These are phyloP conservation scores for Hyaloperonospora arabidopsidis DNA, from an alignment of 352 stramenopile species.

Conservation along the genomic window DNA sequence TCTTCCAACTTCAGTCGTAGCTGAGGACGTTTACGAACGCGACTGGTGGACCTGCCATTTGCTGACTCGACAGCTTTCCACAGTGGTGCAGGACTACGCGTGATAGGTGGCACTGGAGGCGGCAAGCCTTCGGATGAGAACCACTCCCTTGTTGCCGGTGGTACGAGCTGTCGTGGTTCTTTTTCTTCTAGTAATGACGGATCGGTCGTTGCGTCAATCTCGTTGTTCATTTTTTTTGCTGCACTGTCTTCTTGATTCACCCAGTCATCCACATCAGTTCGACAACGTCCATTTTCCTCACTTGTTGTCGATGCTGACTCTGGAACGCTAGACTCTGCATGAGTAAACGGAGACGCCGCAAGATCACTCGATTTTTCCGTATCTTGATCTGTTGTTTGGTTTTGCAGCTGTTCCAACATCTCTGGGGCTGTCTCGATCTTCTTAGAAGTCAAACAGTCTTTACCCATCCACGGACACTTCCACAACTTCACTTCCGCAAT, in stretches of 20 bases:
- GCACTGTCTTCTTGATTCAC: slow-evolving; percentile 4
- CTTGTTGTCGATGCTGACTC: neutral
- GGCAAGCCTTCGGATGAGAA: slow-evolving; percentile 9
- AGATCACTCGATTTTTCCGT: neutral
- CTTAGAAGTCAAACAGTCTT: slow-evolving; percentile 20
- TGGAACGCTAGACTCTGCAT: slow-evolving; percentile 1
- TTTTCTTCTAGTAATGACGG: slow-evolving; percentile 55
- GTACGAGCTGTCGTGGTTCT: slow-evolving; percentile 7
- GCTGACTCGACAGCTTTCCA: slow-evolving; percentile 27
- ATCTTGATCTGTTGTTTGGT: slow-evolving; percentile 8
- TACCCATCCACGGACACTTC: slow-evolving; percentile 67
- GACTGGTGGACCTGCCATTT: slow-evolving; percentile 12
- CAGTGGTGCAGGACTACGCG: slow-evolving; percentile 8
- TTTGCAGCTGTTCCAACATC: slow-evolving; percentile 3
- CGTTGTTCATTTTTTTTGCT: slow-evolving; percentile 32
- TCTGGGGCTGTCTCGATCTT: slow-evolving; percentile 1
- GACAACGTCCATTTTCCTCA: slow-evolving; percentile 9
- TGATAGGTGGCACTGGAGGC: slow-evolving; percentile 11
- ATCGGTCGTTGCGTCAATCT: slow-evolving; percentile 30
- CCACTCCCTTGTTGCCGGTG: slow-evolving; percentile 7
- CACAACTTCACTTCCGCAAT: slow-evolving; percentile 78
- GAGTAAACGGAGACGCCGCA: neutral
- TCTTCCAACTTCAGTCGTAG: slow-evolving; percentile 77
- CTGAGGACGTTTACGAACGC: slow-evolving; percentile 44
- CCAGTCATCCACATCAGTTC: neutral